A percentile compares a stretch with the other conserved stretches of the same genome.
Conservation (phyloP, 345 rosid species). For the Bruguiera sexangula region DNA sequence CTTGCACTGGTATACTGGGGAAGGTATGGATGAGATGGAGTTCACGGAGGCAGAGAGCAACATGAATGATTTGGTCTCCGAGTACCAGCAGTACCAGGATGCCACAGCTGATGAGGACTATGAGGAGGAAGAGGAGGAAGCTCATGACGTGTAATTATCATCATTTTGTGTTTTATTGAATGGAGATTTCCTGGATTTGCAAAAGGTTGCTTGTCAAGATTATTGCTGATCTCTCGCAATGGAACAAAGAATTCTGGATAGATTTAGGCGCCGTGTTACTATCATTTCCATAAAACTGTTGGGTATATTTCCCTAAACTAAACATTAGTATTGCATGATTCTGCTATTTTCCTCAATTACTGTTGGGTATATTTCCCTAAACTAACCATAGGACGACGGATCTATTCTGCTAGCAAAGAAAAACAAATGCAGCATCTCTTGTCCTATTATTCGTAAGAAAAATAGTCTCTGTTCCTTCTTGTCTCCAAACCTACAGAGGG, state of each 20-base stretch:
- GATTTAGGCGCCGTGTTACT: conserved; percentile 7
- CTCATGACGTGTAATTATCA: conserved; percentile 26
- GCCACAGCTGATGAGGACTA: conserved; percentile 47
- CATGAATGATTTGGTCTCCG: conserved; percentile 55
- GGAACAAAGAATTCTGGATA: conserved; percentile 6
- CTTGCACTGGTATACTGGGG: conserved; percentile 73
- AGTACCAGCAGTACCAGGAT: conserved; percentile 57
- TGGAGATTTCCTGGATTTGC: not conserved
- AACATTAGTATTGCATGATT: not conserved
- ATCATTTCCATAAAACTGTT: not conserved
- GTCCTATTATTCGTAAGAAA: no score
- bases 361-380: not conserved
- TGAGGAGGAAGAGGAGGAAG: conserved; percentile 30
- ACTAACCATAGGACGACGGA: no score
- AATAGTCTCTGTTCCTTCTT: no score
- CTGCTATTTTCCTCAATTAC: not conserved
- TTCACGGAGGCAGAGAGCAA: conserved; percentile 59
- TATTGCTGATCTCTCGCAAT: conserved; percentile 30
- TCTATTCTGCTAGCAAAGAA: no score
- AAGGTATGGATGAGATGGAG: conserved; percentile 78
- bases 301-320: not conserved
- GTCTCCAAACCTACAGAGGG: no score
- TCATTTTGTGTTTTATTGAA: not conserved
- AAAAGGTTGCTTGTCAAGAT: not conserved
- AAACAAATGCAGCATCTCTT: no score